Evolutionary conservation across 768 basidiomycete genomes (phyloP).

Genomic region (Suillus americanus): DNA sequence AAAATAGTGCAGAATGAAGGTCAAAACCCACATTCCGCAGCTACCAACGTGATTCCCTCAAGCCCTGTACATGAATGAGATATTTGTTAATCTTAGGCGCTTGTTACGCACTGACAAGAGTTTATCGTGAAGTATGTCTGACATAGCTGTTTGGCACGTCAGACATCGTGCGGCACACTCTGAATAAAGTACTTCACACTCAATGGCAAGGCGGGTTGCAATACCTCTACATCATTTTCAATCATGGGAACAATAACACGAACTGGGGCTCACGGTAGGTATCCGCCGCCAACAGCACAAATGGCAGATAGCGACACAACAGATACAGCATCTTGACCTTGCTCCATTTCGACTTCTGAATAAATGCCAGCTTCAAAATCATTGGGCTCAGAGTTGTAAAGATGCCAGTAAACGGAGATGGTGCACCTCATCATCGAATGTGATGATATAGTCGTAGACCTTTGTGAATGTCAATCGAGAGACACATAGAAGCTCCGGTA

Average conservation of each 20-base stretch:
- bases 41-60: background rate
- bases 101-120: constrained; percentile 4
- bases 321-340: constrained; percentile 2
- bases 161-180: background rate
- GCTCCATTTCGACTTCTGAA: background rate
- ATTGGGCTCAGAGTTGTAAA: background rate
- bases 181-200: background rate
- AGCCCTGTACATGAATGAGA: constrained; percentile 1
- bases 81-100: background rate
- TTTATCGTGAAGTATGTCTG: background rate
- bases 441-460: constrained; percentile 7
- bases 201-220: background rate
- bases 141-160: background rate
- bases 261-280: constrained; percentile 5
- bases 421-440: background rate
- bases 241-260: background rate
- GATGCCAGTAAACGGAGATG: background rate
- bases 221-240: background rate
- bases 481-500: background rate
- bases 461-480: background rate
- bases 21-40: constrained; percentile 1
- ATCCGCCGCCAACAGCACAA: background rate
- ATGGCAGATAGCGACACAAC: constrained; percentile 1
- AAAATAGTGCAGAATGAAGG: background rate
- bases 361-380: background rate